A percentile compares a stretch with the other conserved stretches of the same genome.
These are phyloP conservation scores for Pleodorina starrii DNA, from an alignment of 139 green algal genomes.

Conservation along the genomic window DNA sequence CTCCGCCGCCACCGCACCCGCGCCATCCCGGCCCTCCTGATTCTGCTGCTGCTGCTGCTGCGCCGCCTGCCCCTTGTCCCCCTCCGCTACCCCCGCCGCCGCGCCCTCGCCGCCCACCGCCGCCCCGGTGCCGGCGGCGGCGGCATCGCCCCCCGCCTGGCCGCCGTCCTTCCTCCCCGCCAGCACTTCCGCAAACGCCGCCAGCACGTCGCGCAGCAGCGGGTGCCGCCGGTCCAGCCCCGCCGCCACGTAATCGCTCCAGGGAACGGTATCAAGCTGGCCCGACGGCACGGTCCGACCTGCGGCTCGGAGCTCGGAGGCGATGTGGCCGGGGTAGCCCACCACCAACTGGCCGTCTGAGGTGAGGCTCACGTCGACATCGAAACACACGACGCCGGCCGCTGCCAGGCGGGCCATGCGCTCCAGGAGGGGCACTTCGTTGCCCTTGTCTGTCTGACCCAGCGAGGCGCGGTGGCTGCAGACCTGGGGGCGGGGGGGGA, in stretches of 20 bases:
- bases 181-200: not conserved
- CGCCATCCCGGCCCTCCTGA: not conserved
- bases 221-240: constrained; percentile 9
- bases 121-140: not conserved
- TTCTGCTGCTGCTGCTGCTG: not conserved
- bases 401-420: not conserved
- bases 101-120: not conserved
- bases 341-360: constrained; percentile 33
- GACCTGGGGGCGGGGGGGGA: not conserved
- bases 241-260: constrained; percentile 4
- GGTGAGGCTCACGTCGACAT: constrained; percentile 6
- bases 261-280: constrained; percentile 16
- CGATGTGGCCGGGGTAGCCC: not conserved
- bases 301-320: not conserved
- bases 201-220: constrained; percentile 8
- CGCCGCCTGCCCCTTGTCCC: not conserved
- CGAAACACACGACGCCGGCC: not conserved
- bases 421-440: not conserved
- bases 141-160: not conserved
- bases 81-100: not conserved
- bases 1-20: not conserved
- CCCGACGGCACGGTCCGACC: not conserved
- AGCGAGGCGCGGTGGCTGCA: constrained; percentile 21
- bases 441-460: not conserved
- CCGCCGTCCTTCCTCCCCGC: not conserved